A percentile compares a stretch with the other conserved stretches of the same genome.
phyloP scores from a whole-genome alignment of 768 basidiomycete species.

The Lactifluus hygrophoroides region DNA sequence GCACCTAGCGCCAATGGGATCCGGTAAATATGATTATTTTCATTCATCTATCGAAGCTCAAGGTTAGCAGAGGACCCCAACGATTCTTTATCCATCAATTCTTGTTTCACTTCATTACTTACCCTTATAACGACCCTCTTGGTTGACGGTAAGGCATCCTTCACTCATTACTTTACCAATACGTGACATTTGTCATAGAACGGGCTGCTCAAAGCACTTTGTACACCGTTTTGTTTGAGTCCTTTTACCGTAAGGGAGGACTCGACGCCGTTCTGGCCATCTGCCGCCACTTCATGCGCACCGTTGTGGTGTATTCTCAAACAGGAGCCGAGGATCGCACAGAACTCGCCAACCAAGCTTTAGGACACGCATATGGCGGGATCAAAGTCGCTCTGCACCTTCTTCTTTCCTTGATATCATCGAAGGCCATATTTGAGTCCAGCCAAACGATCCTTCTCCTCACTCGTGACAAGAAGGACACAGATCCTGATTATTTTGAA shows the following conservation, averaged over 20 bases:
- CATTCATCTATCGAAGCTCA: background rate
- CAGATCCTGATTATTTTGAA: constrained; percentile 73
- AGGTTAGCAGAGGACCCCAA: constrained; percentile 22
- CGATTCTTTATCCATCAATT: constrained; percentile 36
- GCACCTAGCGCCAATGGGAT: constrained; percentile 49
- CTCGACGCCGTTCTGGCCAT: constrained; percentile 56
- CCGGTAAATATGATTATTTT: constrained; percentile 37
- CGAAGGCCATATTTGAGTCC: constrained; percentile 78
- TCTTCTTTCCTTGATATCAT: constrained; percentile 64
- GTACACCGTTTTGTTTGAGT: constrained; percentile 73
- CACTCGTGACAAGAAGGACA: constrained; percentile 71
- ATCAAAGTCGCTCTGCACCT: constrained; percentile 76
- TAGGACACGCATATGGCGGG: constrained; percentile 70
- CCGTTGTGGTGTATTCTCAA: constrained; percentile 47
- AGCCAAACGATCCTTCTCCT: constrained; percentile 67
- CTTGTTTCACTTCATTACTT: constrained; percentile 48
- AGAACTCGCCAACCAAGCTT: constrained; percentile 48
- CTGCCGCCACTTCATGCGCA: constrained; percentile 43
- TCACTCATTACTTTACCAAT: background rate
- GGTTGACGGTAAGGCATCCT: constrained; percentile 44
- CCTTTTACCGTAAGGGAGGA: constrained; percentile 66
- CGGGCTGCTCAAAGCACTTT: constrained; percentile 64
- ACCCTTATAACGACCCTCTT: constrained; percentile 43
- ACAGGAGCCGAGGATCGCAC: constrained; percentile 49
- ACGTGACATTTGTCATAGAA: constrained; percentile 37